Percentiles rank a stretch among this genome's conserved stretches.
These are phyloP conservation scores for Nicotiana sylvestris DNA, from an alignment of 257 asterid species.

Conservation along the genomic window DNA sequence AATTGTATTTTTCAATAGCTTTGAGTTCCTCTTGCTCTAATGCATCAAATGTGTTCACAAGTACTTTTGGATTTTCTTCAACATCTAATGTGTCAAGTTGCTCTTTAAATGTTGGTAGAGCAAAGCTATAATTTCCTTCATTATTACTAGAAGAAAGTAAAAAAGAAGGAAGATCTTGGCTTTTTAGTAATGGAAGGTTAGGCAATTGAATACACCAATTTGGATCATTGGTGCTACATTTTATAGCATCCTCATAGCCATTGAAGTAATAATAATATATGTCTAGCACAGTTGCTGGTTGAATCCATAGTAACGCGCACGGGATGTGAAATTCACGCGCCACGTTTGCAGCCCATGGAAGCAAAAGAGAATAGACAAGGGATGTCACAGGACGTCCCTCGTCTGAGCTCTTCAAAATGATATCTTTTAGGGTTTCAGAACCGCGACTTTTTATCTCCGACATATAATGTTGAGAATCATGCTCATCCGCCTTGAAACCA, in stretches of 20 bases:
- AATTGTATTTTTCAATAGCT: constrained; percentile 20
- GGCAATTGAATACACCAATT: constrained; percentile 27
- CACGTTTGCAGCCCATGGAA: constrained; percentile 31
- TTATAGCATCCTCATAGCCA: constrained; percentile 25
- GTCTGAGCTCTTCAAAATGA: constrained; percentile 10
- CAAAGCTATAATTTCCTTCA: not conserved
- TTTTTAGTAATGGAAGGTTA: constrained; percentile 21
- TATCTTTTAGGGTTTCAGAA: constrained; percentile 10
- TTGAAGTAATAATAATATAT: constrained; percentile 29
- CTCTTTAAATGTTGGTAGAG: constrained; percentile 17
- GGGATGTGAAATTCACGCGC: constrained; percentile 37
- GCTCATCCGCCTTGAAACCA: not conserved
- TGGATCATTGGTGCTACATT: not conserved
- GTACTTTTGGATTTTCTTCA: constrained; percentile 12
- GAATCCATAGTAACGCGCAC: constrained; percentile 32
- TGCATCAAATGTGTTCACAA: constrained; percentile 30
- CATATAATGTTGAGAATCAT: constrained; percentile 17
- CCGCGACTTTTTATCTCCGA: constrained; percentile 19
- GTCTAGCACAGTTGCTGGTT: constrained; percentile 31
- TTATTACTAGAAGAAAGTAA: constrained; percentile 17
- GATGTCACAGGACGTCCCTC: constrained; percentile 21
- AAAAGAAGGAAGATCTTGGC: constrained; percentile 34
- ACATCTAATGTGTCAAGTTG: constrained; percentile 23
- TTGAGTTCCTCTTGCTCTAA: constrained; percentile 19
- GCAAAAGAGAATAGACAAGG: constrained; percentile 23